A percentile compares a stretch with the other conserved stretches of the same genome.
phyloP scores from a whole-genome alignment of 805 yeast species.

The Candida anglica region DNA sequence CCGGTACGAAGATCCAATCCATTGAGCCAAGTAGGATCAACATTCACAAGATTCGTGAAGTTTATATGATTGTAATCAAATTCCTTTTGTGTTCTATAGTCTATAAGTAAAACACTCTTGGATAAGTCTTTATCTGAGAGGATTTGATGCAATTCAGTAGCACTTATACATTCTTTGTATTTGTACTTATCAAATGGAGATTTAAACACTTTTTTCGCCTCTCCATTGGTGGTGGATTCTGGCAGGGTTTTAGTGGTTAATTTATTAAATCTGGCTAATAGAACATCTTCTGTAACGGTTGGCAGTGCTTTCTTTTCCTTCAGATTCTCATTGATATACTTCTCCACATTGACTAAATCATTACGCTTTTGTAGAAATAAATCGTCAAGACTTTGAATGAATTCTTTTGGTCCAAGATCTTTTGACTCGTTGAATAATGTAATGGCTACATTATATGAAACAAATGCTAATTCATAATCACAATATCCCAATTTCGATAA shows the following conservation, averaged over 20 bases:
- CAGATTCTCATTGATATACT: conserved; percentile 1
- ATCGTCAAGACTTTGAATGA: neutral
- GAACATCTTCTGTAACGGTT: neutral
- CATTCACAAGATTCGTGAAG: conserved; percentile 56
- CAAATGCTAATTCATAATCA: conserved; percentile 33
- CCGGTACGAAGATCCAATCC: conserved; percentile 18
- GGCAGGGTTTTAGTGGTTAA: too few relatives aligned
- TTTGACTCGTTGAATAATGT: conserved; percentile 6
- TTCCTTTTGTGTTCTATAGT: conserved; percentile 59
- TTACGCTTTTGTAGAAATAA: neutral
- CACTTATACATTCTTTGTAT: conserved; percentile 15
- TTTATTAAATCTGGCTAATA: neutral
- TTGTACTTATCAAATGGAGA: conserved; percentile 6
- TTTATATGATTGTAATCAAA: conserved; percentile 64
- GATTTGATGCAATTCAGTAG: conserved; percentile 13
- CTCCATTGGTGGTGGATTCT: too few relatives aligned
- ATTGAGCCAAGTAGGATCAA: conserved; percentile 54
- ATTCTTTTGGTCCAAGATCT: neutral
- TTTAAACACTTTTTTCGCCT: neutral
- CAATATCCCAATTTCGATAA: conserved; percentile 25
- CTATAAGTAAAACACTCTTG: conserved; percentile 54
- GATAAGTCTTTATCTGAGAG: conserved; percentile 4
- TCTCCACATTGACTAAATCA: conserved; percentile 16
- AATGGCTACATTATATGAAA: conserved; percentile 16
- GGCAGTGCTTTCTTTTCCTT: neutral